Base-by-base conservation (phyloP, 106 monocot genomes). In the Triglochin maritima region DNA sequence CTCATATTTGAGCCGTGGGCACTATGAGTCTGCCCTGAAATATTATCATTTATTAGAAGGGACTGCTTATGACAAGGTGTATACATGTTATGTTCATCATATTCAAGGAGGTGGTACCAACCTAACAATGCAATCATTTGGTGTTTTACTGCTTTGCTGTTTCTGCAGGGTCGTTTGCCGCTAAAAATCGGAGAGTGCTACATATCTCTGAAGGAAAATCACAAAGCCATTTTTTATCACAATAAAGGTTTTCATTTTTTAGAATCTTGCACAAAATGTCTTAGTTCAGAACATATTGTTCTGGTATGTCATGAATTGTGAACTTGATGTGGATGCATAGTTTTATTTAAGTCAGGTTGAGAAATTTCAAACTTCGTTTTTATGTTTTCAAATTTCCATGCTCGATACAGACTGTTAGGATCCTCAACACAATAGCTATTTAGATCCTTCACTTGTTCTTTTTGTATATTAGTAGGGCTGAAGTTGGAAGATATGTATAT, bases 131-230 rank as follows among this genome's bases (percentile, higher is more conserved):
- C 54, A 12, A 55, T 55, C 54, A 55, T 55, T 11, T 55, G 9
- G 9, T 55, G 54, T 55, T n/a, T 11, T 55, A 55, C 9, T 55
- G 54, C 43, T 17, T 50, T 67, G 12, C 52, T 71, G 8, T 17
- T 7, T 43, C 56, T 78, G 51, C 83, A 84, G 84, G 90, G 79
- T 15, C 54, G 15, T 51, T 72, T 90, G 55, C 71, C 80, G 79
- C 70, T 87, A 46, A 90, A 88, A 81, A 78, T 96, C 76, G 87
- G 81, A 67, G 65, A 96, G 49, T 90, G 87, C 73, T 90, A 85
- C 61, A 45, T 77, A 57, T 79, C 80, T 51, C 50, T 78, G 75
- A 81, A 77, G 62, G 85, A 87, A 59, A 76, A 75, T 57, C 62
- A 63, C 59, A 81, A 87, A 76, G 95, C 95, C 57, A 84, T 88